Evolutionary conservation across 2,329 filamentous ascomycete species (phyloP).

Genomic region (Fusarium sp.): DNA sequence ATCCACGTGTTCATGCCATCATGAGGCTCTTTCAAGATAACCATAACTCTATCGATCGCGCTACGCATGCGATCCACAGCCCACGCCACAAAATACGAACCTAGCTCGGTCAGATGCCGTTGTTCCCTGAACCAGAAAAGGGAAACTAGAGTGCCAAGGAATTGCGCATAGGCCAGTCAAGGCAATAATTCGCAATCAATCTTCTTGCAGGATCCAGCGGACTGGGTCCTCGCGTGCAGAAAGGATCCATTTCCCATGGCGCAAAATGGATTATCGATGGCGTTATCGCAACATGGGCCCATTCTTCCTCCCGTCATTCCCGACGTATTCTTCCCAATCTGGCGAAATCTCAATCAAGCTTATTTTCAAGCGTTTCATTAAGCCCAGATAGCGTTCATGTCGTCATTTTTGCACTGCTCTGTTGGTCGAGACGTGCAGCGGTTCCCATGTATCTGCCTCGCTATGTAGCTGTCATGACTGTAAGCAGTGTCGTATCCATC

Average conservation of each 20-base stretch:
- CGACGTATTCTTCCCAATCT: neutral
- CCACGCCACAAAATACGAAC: neutral
- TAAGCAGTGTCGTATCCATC: neutral
- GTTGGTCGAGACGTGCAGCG: neutral
- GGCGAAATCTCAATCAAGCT: neutral
- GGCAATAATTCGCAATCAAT: neutral
- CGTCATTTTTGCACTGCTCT: neutral
- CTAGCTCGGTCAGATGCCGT: neutral
- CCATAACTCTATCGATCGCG: neutral
- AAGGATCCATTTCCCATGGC: neutral
- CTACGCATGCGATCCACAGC: neutral
- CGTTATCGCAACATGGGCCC: neutral
- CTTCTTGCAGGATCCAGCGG: neutral
- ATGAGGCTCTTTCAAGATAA: neutral
- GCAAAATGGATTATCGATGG: neutral
- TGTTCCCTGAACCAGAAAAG: neutral
- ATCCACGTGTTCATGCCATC: neutral
- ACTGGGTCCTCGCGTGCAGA: neutral
- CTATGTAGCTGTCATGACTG: neutral
- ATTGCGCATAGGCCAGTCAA: neutral
- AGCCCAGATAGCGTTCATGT: slow-evolving; percentile 1
- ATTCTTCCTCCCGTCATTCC: neutral
- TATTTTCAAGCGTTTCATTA: neutral
- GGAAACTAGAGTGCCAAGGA: neutral
- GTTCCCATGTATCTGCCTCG: neutral